These are phyloP conservation scores for Pichia manshurica DNA, from an alignment of 805 yeast genomes.

Conservation along the genomic window DNA sequence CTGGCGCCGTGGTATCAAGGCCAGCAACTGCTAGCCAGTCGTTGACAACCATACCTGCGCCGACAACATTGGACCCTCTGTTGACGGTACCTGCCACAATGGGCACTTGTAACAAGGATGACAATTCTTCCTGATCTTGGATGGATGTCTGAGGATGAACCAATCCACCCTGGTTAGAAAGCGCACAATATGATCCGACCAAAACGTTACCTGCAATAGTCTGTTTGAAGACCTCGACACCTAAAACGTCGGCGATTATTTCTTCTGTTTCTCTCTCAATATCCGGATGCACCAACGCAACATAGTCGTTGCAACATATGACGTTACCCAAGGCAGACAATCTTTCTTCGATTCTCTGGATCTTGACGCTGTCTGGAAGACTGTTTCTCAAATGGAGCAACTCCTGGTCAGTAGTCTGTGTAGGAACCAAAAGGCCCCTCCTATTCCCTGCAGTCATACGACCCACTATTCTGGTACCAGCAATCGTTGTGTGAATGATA, in stretches of 20 bases:
- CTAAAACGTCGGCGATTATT: constrained; percentile 93
- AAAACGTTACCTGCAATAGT: constrained; percentile 97
- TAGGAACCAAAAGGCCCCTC: constrained; percentile 93
- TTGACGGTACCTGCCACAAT: constrained; percentile 97
- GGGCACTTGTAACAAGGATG: constrained; percentile 93
- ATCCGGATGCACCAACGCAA: constrained; percentile 98
- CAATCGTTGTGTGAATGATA: constrained; percentile 93
- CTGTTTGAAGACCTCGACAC: constrained; percentile 98
- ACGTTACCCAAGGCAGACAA: constrained; percentile 96
- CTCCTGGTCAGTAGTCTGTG: constrained; percentile 97
- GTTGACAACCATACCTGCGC: constrained; percentile 98
- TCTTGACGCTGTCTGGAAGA: constrained; percentile 89
- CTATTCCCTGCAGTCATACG: constrained; percentile 98
- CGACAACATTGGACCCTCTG: constrained; percentile 96
- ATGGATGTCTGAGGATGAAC: constrained; percentile 97
- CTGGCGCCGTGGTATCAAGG: constrained; percentile 97
- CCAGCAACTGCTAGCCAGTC: constrained; percentile 98
- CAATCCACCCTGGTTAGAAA: constrained; percentile 95
- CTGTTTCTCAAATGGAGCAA: constrained; percentile 95
- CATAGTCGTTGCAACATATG: constrained; percentile 97
- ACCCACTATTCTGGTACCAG: constrained; percentile 97
- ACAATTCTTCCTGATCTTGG: constrained; percentile 97
- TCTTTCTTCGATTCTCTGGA: constrained; percentile 97
- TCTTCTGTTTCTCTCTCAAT: constrained; percentile 99
- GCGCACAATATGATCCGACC: constrained; percentile 92